Evolutionary conservation across 495 filamentous ascomycete species (phyloP).

Genomic region (Penicillium fimorum): DNA sequence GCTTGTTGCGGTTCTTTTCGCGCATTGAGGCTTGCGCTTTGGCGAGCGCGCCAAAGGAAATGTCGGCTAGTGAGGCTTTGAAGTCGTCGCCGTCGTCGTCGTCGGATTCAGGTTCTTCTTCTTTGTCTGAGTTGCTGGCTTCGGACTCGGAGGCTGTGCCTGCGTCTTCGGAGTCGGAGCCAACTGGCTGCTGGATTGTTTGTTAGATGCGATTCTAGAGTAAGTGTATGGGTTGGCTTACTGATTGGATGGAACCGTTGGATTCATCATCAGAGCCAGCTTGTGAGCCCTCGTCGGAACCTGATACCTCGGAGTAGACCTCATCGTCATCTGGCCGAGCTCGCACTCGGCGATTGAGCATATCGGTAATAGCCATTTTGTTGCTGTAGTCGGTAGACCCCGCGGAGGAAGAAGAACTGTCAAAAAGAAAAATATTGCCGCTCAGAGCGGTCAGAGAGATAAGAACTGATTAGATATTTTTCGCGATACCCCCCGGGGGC

Average conservation of each 20-base stretch:
- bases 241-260: constrained; percentile 10
- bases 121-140: constrained; percentile 20
- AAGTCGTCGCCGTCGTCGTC: constrained; percentile 39
- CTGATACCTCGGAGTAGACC: constrained; percentile 31
- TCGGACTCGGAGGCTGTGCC: constrained; percentile 25
- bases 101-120: constrained; percentile 4
- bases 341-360: constrained; percentile 59
- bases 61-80: constrained; percentile 41
- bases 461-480: constrained; percentile 30
- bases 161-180: constrained; percentile 19
- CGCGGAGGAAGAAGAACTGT: constrained; percentile 4
- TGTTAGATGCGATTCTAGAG: background rate
- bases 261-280: constrained; percentile 32
- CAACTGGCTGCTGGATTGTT: constrained; percentile 2
- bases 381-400: background rate
- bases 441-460: constrained; percentile 23
- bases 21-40: constrained; percentile 74
- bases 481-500: constrained; percentile 6
- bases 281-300: constrained; percentile 19
- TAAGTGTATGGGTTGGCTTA: background rate
- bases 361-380: constrained; percentile 47
- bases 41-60: constrained; percentile 86
- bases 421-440: constrained; percentile 31
- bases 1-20: constrained; percentile 38
- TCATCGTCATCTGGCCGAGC: constrained; percentile 57